Base-by-base conservation (phyloP, 2,329 filamentous ascomycete genomes). In the Calonectria pteridis region DNA sequence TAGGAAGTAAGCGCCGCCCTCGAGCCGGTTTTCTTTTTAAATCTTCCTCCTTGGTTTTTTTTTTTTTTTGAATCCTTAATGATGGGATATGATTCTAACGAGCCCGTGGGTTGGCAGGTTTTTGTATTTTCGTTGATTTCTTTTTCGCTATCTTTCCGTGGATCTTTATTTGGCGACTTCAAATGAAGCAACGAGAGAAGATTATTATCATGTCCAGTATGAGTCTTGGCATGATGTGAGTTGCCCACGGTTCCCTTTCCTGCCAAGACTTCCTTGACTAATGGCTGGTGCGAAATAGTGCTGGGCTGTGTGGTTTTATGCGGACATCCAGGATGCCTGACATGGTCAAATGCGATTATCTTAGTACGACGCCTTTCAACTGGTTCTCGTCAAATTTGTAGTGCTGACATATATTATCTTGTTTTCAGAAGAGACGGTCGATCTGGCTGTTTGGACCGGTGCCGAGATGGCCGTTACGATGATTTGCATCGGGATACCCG, bases 131-230 rank as follows among this genome's bases (percentile, higher is more conserved):
- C 2, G 79, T 78, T 63, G 84, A 85, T 71, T 84, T 85, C 59
- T 83, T 82, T 69, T 84, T 84, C 62, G 83, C 83, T 37, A 72
- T 81, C 16, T 83, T 86, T n/a, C 85, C 85, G 0, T 87, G 85
- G 84, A 81, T 84, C 9, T 79, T 87, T 23, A 81, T 87, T 28
- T 86, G 85, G 85, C 81, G 81, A 5, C 74, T 87, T 11, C 83
- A 85, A 31, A 87, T 87, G 83, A 83, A 84, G 31, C 81, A 80
- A n/a, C 80, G 83, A 26, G 86, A 87, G 58, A 87, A 86, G 77
- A 78, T 86, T n/a, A 81, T 84, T 49, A 81, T 87, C 13, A 81
- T 84, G 2, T 77, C 80, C 23, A 83, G 85, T 64, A 82, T 87
- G 76, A 86, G 85, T 64, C 69, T 86, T 23, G 85, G 85, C 3